phyloP scores from a whole-genome alignment of 225 moss, liverwort and hornwort genomes.

The Polytrichum commune region DNA sequence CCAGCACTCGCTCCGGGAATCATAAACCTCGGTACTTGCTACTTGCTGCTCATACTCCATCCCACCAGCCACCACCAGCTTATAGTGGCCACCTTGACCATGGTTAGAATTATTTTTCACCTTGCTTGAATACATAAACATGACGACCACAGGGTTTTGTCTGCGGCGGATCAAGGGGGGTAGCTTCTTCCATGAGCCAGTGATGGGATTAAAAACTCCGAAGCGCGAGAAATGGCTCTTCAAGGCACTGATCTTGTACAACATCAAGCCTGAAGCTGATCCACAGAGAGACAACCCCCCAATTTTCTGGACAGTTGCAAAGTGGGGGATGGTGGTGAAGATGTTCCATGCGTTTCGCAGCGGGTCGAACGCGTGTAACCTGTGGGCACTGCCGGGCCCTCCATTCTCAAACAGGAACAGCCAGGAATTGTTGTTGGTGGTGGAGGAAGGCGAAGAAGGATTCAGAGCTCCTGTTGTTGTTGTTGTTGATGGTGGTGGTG shows the following conservation, averaged over 20 bases:
- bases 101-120: not conserved
- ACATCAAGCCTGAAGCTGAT: conserved; percentile 47
- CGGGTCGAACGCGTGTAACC: conserved; percentile 52
- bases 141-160: conserved; percentile 46
- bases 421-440: conserved; percentile 22
- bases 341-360: conserved; percentile 36
- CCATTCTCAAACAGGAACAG: conserved; percentile 58
- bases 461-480: not conserved
- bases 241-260: conserved; percentile 50
- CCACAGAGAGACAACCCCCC: conserved; percentile 53
- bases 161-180: conserved; percentile 51
- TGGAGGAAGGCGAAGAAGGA: not conserved
- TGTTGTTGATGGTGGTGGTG: not conserved
- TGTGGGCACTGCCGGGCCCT: conserved; percentile 49
- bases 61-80: conserved; percentile 57
- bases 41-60: conserved; percentile 46
- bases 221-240: conserved; percentile 55
- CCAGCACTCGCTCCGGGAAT: conserved; percentile 64
- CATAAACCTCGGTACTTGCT: conserved; percentile 53
- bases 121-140: conserved; percentile 26
- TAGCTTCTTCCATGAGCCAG: conserved; percentile 64
- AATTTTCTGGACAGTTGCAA: conserved; percentile 56
- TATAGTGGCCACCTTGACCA: conserved; percentile 25
- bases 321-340: conserved; percentile 54
- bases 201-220: conserved; percentile 60